phyloP scores from a whole-genome alignment of 2,329 filamentous ascomycete species.

The Fusarium pseudonygamai region DNA sequence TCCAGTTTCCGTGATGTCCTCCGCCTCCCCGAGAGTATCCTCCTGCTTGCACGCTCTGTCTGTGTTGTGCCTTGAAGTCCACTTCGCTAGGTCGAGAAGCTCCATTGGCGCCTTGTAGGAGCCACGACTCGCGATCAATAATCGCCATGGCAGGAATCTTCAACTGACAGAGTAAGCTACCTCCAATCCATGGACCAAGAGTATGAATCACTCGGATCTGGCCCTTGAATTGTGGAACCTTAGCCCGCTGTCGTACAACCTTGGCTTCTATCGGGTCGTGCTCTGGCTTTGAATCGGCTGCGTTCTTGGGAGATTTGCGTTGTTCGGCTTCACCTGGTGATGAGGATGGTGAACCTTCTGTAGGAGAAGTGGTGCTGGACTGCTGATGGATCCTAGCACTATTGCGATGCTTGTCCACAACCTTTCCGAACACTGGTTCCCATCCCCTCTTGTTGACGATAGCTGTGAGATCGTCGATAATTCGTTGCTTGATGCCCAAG shows the following conservation, averaged over 20 bases:
- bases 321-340: slow-evolving; percentile 39
- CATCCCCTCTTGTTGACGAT: slow-evolving; percentile 78
- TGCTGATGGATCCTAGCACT: slow-evolving; percentile 56
- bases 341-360: slow-evolving; percentile 35
- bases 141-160: slow-evolving; percentile 75
- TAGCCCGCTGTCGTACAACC: slow-evolving; percentile 47
- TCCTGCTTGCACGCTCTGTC: slow-evolving; percentile 71
- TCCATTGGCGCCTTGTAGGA: slow-evolving; percentile 71
- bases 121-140: slow-evolving; percentile 76
- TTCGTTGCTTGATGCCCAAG: slow-evolving; percentile 79
- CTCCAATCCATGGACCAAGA: slow-evolving; percentile 78
- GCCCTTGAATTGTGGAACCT: slow-evolving; percentile 61
- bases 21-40: slow-evolving; percentile 53
- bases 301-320: slow-evolving; percentile 30
- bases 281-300: slow-evolving; percentile 39
- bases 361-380: slow-evolving; percentile 32
- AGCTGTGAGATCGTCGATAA: slow-evolving; percentile 77
- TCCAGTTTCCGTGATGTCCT: slow-evolving; percentile 63
- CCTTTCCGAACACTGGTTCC: slow-evolving; percentile 78
- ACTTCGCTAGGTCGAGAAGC: slow-evolving; percentile 69
- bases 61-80: slow-evolving; percentile 65
- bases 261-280: slow-evolving; percentile 51
- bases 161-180: slow-evolving; percentile 74
- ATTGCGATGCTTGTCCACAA: slow-evolving; percentile 62
- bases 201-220: slow-evolving; percentile 73